These are phyloP conservation scores for Trematosphaeria pertusa DNA, from an alignment of 2,329 filamentous ascomycete species.

Conservation along the genomic window DNA sequence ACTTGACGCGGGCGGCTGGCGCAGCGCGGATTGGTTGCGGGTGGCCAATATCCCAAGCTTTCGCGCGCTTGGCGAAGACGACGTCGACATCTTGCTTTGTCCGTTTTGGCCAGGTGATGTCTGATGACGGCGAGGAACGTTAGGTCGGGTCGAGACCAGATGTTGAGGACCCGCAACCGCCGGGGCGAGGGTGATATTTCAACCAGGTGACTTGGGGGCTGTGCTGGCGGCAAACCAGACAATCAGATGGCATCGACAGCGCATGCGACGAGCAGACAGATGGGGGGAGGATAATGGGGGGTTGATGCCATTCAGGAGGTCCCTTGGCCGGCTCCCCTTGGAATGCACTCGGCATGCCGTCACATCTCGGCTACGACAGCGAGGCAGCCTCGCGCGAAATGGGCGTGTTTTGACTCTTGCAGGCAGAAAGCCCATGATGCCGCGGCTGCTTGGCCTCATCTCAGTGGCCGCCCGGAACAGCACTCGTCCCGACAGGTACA, in stretches of 20 bases:
- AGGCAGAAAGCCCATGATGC: not conserved
- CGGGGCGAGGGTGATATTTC: not conserved
- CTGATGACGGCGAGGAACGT: not conserved
- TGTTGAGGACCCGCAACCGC: not conserved
- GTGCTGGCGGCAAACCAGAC: constrained; percentile 6
- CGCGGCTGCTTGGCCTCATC: constrained; percentile 15
- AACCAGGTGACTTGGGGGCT: not conserved
- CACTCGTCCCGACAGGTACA: not conserved
- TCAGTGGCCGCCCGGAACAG: constrained; percentile 5
- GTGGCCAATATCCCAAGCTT: too few species aligned
- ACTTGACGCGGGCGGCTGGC: not conserved
- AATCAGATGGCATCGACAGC: constrained; percentile 1
- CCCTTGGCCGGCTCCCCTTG: too few species aligned
- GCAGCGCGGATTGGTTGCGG: not conserved
- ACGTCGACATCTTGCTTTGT: constrained; percentile 2
- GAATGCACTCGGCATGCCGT: not conserved
- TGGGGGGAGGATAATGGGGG: too few species aligned
- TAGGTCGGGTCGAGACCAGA: not conserved
- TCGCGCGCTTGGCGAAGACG: constrained; percentile 6
- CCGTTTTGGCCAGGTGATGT: not conserved
- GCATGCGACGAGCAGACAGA: too few species aligned
- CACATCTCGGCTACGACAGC: not conserved
- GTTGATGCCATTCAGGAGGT: too few species aligned
- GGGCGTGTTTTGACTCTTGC: not conserved
- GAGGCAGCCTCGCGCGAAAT: not conserved